These are phyloP conservation scores for Boletus tylopilopsis DNA, from an alignment of 768 basidiomycete species.

Conservation along the genomic window DNA sequence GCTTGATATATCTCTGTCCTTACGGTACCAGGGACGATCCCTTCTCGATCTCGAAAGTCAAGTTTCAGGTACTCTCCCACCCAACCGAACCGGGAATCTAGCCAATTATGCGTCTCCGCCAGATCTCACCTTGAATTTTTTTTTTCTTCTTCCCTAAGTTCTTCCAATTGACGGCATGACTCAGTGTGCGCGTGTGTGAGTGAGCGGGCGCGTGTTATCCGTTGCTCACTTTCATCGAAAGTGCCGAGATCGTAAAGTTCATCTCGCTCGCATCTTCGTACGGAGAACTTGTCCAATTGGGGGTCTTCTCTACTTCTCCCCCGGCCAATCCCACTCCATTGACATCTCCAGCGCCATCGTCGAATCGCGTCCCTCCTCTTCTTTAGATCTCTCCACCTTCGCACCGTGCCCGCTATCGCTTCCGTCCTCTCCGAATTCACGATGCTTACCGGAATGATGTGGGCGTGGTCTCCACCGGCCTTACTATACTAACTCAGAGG, in stretches of 20 bases:
- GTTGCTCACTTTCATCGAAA: constrained; percentile 17
- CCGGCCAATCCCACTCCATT: constrained; percentile 29
- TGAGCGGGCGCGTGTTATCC: constrained; percentile 7
- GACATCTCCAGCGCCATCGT: constrained; percentile 33
- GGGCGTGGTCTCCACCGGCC: constrained; percentile 32
- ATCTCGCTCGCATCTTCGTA: constrained; percentile 16
- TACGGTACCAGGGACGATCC: constrained; percentile 37
- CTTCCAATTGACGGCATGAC: constrained; percentile 26
- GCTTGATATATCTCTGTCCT: constrained; percentile 32
- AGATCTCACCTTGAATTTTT: constrained; percentile 21
- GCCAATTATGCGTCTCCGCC: constrained; percentile 19
- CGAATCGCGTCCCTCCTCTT: constrained; percentile 29
- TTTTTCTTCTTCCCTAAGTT: constrained; percentile 10
- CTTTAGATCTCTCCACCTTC: constrained; percentile 24
- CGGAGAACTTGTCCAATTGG: constrained; percentile 24
- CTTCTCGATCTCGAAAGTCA: constrained; percentile 35
- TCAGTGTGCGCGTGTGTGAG: constrained; percentile 18
- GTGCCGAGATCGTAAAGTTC: constrained; percentile 23
- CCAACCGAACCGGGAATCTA: constrained; percentile 25
- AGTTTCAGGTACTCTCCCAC: constrained; percentile 35
- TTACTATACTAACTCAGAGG: constrained; percentile 32
- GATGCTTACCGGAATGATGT: constrained; percentile 34
- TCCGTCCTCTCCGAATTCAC: constrained; percentile 28
- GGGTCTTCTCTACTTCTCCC: constrained; percentile 24
- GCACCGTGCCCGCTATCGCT: constrained; percentile 27